Conservation (phyloP, 2,329 filamentous ascomycete species). For the Aureobasidium sp. region DNA sequence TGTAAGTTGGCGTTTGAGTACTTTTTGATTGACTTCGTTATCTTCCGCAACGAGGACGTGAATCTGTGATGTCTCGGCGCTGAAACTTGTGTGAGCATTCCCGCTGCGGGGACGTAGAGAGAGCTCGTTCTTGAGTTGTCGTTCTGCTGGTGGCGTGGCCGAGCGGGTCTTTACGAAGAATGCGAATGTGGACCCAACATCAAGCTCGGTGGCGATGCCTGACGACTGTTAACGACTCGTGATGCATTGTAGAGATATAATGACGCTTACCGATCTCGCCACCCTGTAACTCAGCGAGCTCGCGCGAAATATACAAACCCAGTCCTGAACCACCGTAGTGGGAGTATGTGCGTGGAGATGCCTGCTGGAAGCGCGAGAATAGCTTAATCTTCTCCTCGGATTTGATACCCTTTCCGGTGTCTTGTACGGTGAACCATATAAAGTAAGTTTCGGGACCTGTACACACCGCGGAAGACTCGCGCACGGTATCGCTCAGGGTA, state of each 20-base stretch:
- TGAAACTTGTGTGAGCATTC: not conserved
- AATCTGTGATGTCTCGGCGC: not conserved
- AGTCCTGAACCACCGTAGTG: constrained; percentile 55
- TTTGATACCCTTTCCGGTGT: constrained; percentile 29
- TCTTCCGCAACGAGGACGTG: constrained; percentile 19
- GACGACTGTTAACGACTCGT: too few species aligned
- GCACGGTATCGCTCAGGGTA: constrained; percentile 14
- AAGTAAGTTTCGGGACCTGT: constrained; percentile 12
- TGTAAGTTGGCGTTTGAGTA: constrained; percentile 30
- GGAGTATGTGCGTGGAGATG: constrained; percentile 56
- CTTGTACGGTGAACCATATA: constrained; percentile 16
- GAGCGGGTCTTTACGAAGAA: constrained; percentile 55
- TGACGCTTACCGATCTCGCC: constrained; percentile 44
- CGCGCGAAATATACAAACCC: not conserved
- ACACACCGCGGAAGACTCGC: constrained; percentile 6
- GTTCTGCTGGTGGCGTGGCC: not conserved
- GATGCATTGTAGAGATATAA: too few species aligned
- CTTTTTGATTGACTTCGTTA: constrained; percentile 30
- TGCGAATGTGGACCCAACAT: constrained; percentile 55
- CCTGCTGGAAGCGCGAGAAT: constrained; percentile 63
- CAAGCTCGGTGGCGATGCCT: constrained; percentile 51
- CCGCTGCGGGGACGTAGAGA: not conserved
- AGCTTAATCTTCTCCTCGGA: constrained; percentile 36
- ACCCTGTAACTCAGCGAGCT: constrained; percentile 54
- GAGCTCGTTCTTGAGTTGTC: not conserved